Evolutionary conservation across 208 protist genomes (phyloP).

Genomic region (Strigomonas culicis): DNA sequence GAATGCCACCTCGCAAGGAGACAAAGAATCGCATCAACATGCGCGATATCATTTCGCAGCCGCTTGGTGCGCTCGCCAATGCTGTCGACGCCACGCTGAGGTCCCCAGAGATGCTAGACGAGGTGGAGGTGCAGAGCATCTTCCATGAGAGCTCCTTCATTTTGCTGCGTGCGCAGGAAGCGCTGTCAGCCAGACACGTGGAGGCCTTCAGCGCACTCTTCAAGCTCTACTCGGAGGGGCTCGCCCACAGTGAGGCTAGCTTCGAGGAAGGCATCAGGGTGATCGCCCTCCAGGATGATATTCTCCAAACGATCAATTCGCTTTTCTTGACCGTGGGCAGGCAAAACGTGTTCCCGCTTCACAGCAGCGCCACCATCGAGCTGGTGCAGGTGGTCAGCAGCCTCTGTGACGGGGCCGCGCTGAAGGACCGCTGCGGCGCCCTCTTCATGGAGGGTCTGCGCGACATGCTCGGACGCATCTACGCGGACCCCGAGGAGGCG

Average conservation of each 20-base stretch:
- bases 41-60: slow-evolving; percentile 86
- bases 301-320: slow-evolving; percentile 68
- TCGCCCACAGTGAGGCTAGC: slow-evolving; percentile 62
- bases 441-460: slow-evolving; percentile 73
- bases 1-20: slow-evolving; percentile 59
- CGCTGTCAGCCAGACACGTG: slow-evolving; percentile 54
- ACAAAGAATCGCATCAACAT: slow-evolving; percentile 88
- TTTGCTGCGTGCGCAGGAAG: slow-evolving; percentile 80
- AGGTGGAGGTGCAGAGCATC: slow-evolving; percentile 76
- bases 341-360: slow-evolving; percentile 48
- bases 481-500: slow-evolving; percentile 45
- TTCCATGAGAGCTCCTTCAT: slow-evolving; percentile 78
- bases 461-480: slow-evolving; percentile 53
- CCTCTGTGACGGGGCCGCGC: slow-evolving; percentile 73
- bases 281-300: slow-evolving; percentile 42
- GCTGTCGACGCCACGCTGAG: slow-evolving; percentile 80
- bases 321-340: slow-evolving; percentile 66
- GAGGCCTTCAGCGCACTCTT: slow-evolving; percentile 79
- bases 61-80: slow-evolving; percentile 60
- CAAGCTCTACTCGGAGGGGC: slow-evolving; percentile 77
- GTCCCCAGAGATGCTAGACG: slow-evolving; percentile 73
- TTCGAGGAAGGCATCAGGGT: slow-evolving; percentile 74
- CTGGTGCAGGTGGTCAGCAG: slow-evolving; percentile 76
- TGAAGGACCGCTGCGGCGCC: slow-evolving; percentile 71
- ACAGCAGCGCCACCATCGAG: slow-evolving; percentile 70